These are phyloP conservation scores for Tulasnella sp. DNA, from an alignment of 768 basidiomycete species.

Conservation along the genomic window DNA sequence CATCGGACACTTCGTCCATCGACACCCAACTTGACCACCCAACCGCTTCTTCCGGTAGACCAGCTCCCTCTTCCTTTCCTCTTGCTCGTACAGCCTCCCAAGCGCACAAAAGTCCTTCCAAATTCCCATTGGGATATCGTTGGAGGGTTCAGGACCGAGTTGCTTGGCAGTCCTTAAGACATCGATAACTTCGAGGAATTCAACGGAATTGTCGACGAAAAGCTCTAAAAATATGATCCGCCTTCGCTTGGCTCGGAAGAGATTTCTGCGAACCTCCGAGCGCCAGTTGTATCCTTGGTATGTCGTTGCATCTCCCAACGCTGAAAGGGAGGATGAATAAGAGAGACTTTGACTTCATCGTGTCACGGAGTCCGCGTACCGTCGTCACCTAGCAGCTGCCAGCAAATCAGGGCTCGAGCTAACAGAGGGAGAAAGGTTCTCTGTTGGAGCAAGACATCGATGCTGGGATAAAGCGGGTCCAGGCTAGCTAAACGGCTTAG, in stretches of 20 bases:
- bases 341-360: background rate
- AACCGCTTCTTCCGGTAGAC: background rate
- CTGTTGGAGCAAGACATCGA: background rate
- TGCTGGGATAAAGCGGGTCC: background rate
- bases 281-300: background rate
- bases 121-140: background rate
- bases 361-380: background rate
- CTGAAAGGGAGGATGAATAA: background rate
- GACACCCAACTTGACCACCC: background rate
- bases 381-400: background rate
- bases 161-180: background rate
- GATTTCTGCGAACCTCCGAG: background rate
- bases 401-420: background rate
- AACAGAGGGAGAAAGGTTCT: background rate
- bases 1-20: background rate
- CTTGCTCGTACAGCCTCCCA: background rate
- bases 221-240: background rate
- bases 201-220: background rate
- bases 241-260: background rate
- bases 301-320: background rate
- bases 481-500: no score
- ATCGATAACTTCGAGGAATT: background rate
- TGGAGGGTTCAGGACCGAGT: background rate
- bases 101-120: background rate
- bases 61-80: background rate